A percentile compares a stretch with the other conserved stretches of the same genome.
Conservation (phyloP, 2,329 filamentous ascomycete genomes). For the Coniochaeta ligniaria region DNA sequence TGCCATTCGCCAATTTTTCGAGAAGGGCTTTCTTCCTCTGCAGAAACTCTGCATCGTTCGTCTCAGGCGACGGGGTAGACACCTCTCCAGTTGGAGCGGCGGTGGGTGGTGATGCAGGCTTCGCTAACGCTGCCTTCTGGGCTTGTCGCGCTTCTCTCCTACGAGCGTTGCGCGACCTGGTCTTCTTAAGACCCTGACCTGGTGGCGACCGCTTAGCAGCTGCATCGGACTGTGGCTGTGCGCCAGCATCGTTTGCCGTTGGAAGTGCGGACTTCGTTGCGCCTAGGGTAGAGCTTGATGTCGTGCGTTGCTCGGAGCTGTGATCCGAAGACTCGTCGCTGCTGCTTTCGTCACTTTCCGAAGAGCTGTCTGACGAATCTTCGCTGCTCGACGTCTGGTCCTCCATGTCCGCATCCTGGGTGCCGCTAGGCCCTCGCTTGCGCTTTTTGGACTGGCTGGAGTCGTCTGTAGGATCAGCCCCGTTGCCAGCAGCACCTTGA, state of each 20-base stretch:
- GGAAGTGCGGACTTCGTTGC: neutral
- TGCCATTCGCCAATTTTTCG: neutral
- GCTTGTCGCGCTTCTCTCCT: constrained; percentile 25
- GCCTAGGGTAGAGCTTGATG: neutral
- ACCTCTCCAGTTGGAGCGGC: neutral
- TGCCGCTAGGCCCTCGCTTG: neutral
- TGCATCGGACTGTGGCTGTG: neutral
- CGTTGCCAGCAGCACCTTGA: neutral
- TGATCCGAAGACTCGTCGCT: neutral
- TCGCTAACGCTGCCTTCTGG: constrained; percentile 6
- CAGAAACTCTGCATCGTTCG: constrained; percentile 17
- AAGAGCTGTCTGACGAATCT: neutral
- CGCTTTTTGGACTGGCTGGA: neutral
- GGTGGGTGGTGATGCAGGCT: neutral
- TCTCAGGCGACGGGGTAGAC: neutral
- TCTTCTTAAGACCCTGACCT: constrained; percentile 27
- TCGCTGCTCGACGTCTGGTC: neutral
- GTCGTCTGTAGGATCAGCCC: neutral
- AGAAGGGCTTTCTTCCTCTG: constrained; percentile 34
- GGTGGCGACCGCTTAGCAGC: constrained; percentile 9
- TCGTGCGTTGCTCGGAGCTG: neutral
- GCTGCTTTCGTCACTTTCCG: constrained; percentile 1
- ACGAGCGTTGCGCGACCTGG: constrained; percentile 45
- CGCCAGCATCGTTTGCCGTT: neutral
- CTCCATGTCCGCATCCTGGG: neutral